phyloP scores from a whole-genome alignment of 2,329 filamentous ascomycete species.

The Anthostomella pinea region DNA sequence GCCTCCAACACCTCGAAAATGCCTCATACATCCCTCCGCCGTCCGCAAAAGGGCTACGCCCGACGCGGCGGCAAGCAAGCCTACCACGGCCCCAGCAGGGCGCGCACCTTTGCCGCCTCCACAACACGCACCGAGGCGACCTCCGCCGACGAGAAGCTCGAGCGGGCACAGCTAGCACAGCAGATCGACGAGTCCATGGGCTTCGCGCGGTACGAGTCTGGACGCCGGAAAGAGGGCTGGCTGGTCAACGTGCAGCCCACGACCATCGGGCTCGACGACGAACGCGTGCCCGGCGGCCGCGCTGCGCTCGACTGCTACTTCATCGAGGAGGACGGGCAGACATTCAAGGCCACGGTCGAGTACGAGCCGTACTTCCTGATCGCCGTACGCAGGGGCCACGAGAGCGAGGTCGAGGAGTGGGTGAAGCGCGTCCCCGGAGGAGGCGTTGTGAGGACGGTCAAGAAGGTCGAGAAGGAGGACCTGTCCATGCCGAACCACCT shows the following conservation, averaged over 20 bases:
- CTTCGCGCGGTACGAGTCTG: constrained; percentile 87
- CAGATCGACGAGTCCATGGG: constrained; percentile 94
- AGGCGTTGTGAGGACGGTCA: constrained; percentile 76
- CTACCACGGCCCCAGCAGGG: constrained; percentile 64
- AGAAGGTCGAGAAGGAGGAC: constrained; percentile 86
- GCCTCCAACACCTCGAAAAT: constrained; percentile 37
- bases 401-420: constrained; percentile 96
- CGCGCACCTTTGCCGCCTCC: constrained; percentile 77
- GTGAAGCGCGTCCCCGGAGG: constrained; percentile 73
- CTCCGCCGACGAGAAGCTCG: constrained; percentile 88
- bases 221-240: constrained; percentile 79
- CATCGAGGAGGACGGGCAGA: constrained; percentile 80
- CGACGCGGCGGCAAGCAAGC: constrained; percentile 65
- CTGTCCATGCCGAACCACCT: constrained; percentile 93
- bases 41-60: constrained; percentile 64
- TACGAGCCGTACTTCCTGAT: constrained; percentile 97
- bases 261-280: constrained; percentile 67
- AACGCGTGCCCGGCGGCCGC: constrained; percentile 77
- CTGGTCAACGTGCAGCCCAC: constrained; percentile 94
- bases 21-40: constrained; percentile 59
- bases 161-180: constrained; percentile 78
- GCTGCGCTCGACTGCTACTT: constrained; percentile 97
- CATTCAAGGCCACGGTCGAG: constrained; percentile 94
- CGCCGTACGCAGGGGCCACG: constrained; percentile 81
- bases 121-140: constrained; percentile 77